Evolutionary conservation across 176 grass and related monocot species (phyloP).

Genomic region (Raddia distichophylla): DNA sequence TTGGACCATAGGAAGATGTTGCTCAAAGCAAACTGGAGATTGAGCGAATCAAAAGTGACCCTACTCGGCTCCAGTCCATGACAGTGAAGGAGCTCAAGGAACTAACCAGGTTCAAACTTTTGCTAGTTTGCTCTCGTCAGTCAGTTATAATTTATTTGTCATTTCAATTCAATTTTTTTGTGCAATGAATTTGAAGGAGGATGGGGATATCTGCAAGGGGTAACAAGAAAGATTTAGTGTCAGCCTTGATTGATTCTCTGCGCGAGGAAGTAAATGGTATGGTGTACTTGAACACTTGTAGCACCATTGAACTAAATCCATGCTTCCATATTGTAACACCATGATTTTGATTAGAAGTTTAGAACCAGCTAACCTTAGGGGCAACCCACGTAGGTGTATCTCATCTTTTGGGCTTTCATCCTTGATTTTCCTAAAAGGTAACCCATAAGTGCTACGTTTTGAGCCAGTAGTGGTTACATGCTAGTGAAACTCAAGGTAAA

Average conservation of each 20-base stretch:
- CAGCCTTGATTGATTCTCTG: constrained; percentile 57
- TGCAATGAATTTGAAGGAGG: constrained; percentile 51
- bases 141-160: neutral
- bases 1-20: constrained; percentile 54
- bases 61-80: constrained; percentile 69
- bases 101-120: constrained; percentile 57
- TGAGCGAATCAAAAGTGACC: constrained; percentile 56
- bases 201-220: constrained; percentile 66
- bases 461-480: too few species aligned
- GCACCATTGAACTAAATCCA: constrained; percentile 23
- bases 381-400: too few species aligned
- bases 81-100: constrained; percentile 80
- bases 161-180: neutral
- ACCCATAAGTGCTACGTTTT: too few species aligned
- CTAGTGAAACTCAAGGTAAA: too few species aligned
- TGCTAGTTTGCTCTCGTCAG: constrained; percentile 3
- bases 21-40: constrained; percentile 48
- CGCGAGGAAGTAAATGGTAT: constrained; percentile 51
- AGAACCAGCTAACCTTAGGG: too few species aligned
- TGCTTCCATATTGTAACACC: neutral
- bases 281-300: constrained; percentile 26
- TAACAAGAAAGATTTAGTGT: constrained; percentile 83
- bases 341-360: too few species aligned
- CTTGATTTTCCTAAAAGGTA: too few species aligned
- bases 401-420: too few species aligned